Percentiles rank a stretch among this genome's conserved stretches.
These are phyloP conservation scores for Phytopythium vexans DNA, from an alignment of 352 stramenopile genomes.

Conservation along the genomic window DNA sequence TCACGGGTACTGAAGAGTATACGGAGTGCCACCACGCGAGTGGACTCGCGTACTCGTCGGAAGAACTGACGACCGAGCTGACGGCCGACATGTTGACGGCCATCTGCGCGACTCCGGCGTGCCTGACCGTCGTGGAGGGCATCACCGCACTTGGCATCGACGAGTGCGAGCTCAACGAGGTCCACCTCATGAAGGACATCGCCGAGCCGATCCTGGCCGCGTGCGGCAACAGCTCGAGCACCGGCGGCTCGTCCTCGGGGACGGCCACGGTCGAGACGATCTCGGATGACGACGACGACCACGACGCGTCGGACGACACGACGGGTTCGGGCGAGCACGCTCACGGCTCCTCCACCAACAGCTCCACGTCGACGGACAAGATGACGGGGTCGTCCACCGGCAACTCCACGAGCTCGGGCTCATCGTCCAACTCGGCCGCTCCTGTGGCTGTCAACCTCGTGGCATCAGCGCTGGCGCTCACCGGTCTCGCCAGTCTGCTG, in stretches of 20 bases:
- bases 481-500: too few species aligned
- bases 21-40: not conserved
- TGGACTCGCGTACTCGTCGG: not conserved
- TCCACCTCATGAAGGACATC: slow-evolving; percentile 8
- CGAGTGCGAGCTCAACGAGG: slow-evolving; percentile 14
- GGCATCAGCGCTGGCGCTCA: too few species aligned
- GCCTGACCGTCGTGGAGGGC: slow-evolving; percentile 2
- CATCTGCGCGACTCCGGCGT: slow-evolving; percentile 14
- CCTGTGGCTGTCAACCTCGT: too few species aligned
- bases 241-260: not conserved
- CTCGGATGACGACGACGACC: slow-evolving; percentile 6
- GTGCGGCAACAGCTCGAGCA: slow-evolving; percentile 4
- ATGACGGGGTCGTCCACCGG: not conserved
- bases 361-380: not conserved
- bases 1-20: not conserved
- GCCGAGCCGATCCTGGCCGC: slow-evolving; percentile 10
- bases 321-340: not conserved
- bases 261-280: not conserved
- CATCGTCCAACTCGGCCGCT: too few species aligned
- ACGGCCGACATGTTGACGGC: not conserved
- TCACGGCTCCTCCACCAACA: not conserved
- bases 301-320: slow-evolving; percentile 4
- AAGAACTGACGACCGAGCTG: not conserved
- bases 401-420: not conserved
- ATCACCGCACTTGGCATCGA: slow-evolving; percentile 1